Base-by-base conservation (phyloP, 1,284 basidiomycete genomes). In the Cryptococcus sp. region DNA sequence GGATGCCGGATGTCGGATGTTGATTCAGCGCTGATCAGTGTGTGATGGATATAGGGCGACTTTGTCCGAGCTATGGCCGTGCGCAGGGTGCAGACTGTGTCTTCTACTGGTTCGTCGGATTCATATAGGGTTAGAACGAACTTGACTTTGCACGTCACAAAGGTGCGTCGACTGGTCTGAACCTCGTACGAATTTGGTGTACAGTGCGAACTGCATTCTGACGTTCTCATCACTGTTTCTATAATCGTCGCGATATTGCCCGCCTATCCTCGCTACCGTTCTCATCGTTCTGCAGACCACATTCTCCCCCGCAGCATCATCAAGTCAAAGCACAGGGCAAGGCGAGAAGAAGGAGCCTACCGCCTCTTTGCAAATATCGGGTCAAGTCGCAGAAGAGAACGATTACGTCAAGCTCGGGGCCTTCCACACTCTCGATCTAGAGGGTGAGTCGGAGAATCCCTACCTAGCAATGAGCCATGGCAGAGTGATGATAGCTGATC, bases 381-480 rank as follows among this genome's bases (percentile, higher is more conserved):
- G 96, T 3, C 85, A 86, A 60, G 93, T 99, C 19, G 86, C 86
- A n/a, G 84, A 85, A 52, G 95, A 98, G 81, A 98, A 97, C 70
- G 84, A 84, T 38, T 87, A 94, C 75, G 96, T 98, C 57, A 91
- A 91, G 75, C 84, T 98, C 74, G 94, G 95, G 4, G 93, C 95
- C 19, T 95, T 87, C 77, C 96, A 99, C 74, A 99, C 96, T 0
- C 82, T 99, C 31, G 95, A 98, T 72, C 83, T 99, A 46, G 96
- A 99, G 75, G 73, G 78, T 74, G 51, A 50, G 66, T 59, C 35
- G 19, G 19, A n/a, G 16, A 42, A 3, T 3, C 48, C 31, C 11
- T 31, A 42, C 17, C 7, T 47, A 47, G 25, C n/a, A 17, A 6
- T 5, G 4, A 20, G 47, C 47, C 6, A 7, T 47, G 13, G 38